A percentile compares a stretch with the other conserved stretches of the same genome.
Evolutionary conservation across 495 filamentous ascomycete species (phyloP).

Genomic region (Entonaema liquescens): DNA sequence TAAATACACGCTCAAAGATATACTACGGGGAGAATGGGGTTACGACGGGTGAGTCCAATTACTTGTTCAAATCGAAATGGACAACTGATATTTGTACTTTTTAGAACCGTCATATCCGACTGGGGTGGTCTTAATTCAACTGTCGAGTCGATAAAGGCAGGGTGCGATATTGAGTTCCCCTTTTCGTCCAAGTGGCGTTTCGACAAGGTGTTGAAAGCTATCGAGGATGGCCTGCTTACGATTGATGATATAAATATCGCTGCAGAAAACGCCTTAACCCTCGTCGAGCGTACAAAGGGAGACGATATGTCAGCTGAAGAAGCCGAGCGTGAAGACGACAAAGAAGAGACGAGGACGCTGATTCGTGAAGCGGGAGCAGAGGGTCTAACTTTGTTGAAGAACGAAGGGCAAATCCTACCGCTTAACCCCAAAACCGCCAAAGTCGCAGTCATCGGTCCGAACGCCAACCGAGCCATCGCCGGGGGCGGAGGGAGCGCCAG

Average conservation of each 20-base stretch:
- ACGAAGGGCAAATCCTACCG: conserved; percentile 72
- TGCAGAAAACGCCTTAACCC: conserved; percentile 71
- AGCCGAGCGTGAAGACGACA: conserved; percentile 69
- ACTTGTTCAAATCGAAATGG: conserved; percentile 2
- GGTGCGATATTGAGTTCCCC: conserved; percentile 83
- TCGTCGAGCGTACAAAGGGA: conserved; percentile 70
- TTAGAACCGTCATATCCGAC: conserved; percentile 75
- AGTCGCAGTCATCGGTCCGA: conserved; percentile 84
- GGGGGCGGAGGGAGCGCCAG: conserved; percentile 85
- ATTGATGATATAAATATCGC: conserved; percentile 57
- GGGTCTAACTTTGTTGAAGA: conserved; percentile 82
- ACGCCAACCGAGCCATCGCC: conserved; percentile 78
- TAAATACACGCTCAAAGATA: conserved; percentile 70
- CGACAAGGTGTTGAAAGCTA: conserved; percentile 68
- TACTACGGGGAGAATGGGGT: conserved; percentile 79
- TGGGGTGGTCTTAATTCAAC: conserved; percentile 78
- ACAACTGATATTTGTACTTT: conserved; percentile 29
- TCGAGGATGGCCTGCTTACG: conserved; percentile 68
- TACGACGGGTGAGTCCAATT: conserved; percentile 67
- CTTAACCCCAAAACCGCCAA: conserved; percentile 67
- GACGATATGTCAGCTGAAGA: conserved; percentile 68
- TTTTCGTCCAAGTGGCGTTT: conserved; percentile 76
- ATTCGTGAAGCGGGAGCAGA: conserved; percentile 76
- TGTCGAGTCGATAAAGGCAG: conserved; percentile 73
- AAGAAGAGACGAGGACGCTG: conserved; percentile 70